Conservation (phyloP, 2,329 filamentous ascomycete genomes). For the Colletotrichum agaves region DNA sequence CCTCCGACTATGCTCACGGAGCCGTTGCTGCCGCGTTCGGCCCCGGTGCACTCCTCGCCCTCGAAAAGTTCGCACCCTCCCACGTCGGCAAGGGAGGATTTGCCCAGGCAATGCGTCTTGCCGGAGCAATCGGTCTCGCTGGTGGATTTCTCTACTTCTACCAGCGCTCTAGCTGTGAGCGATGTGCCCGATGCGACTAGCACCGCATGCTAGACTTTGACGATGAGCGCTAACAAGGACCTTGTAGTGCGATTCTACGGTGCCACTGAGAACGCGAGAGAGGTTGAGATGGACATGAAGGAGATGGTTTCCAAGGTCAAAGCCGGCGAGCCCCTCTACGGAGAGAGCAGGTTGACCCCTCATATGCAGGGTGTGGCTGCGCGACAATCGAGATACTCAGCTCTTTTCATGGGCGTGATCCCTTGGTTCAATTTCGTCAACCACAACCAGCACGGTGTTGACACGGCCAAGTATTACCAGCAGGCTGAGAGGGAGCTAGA, state of each 20-base stretch:
- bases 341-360: slow-evolving; percentile 78
- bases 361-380: slow-evolving; percentile 95
- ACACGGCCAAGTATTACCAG: slow-evolving; percentile 98
- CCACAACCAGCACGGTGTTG: slow-evolving; percentile 93
- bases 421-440: slow-evolving; percentile 99
- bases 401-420: slow-evolving; percentile 83
- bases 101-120: slow-evolving; percentile 82
- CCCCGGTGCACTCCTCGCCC: slow-evolving; percentile 78
- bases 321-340: slow-evolving; percentile 89
- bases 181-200: neutral
- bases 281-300: slow-evolving; percentile 95
- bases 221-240: neutral
- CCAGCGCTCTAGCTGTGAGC: slow-evolving; percentile 82
- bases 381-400: slow-evolving; percentile 91
- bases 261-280: slow-evolving; percentile 89
- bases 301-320: slow-evolving; percentile 99
- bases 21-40: slow-evolving; percentile 75
- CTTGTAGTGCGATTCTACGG: slow-evolving; percentile 91
- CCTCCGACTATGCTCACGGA: slow-evolving; percentile 83
- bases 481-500: slow-evolving; percentile 95
- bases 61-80: slow-evolving; percentile 88
- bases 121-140: slow-evolving; percentile 75
- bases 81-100: slow-evolving; percentile 86
- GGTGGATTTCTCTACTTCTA: slow-evolving; percentile 90
- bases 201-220: neutral